Evolutionary conservation across 2,329 filamentous ascomycete genomes (phyloP).

Genomic region (Calonectria henricotiae): DNA sequence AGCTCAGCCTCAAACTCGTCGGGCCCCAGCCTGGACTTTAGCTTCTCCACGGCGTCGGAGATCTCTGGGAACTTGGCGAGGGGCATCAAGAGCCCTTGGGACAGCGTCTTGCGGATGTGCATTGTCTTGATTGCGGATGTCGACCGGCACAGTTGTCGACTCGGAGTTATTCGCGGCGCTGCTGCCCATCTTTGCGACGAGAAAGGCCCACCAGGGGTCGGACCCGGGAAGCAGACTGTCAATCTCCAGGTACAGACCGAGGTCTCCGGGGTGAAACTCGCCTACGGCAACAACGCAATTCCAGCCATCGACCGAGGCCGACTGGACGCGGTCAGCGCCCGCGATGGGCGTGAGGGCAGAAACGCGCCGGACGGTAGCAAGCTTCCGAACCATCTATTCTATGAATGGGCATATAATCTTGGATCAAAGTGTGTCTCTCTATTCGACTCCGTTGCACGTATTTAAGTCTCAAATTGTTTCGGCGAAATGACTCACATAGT

Average conservation of each 20-base stretch:
- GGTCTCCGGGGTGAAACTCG: constrained; percentile 41
- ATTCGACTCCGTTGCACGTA: neutral
- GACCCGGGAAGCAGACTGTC: constrained; percentile 46
- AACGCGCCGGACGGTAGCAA: constrained; percentile 47
- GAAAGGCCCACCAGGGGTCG: constrained; percentile 43
- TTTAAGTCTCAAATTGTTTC: neutral
- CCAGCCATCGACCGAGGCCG: constrained; percentile 48
- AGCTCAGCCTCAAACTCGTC: constrained; percentile 30
- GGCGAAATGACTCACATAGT: constrained; percentile 14
- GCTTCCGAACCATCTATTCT: constrained; percentile 43
- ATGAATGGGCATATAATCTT: neutral
- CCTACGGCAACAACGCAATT: constrained; percentile 43
- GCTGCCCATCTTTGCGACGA: constrained; percentile 33
- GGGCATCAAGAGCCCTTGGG: constrained; percentile 47
- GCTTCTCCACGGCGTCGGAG: neutral
- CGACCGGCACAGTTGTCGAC: constrained; percentile 24
- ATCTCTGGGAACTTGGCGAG: constrained; percentile 46
- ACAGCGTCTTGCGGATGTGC: constrained; percentile 43
- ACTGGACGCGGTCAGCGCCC: constrained; percentile 42
- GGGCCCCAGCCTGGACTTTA: neutral
- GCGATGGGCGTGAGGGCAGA: constrained; percentile 43
- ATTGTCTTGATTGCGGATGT: constrained; percentile 45
- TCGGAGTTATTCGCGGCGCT: neutral
- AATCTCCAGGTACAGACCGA: constrained; percentile 48
- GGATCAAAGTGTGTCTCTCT: neutral